Evolutionary conservation across 805 yeast genomes (phyloP), one percentile per base, ranked within the genome.

Genomic region (Torulaspora indica): DNA sequence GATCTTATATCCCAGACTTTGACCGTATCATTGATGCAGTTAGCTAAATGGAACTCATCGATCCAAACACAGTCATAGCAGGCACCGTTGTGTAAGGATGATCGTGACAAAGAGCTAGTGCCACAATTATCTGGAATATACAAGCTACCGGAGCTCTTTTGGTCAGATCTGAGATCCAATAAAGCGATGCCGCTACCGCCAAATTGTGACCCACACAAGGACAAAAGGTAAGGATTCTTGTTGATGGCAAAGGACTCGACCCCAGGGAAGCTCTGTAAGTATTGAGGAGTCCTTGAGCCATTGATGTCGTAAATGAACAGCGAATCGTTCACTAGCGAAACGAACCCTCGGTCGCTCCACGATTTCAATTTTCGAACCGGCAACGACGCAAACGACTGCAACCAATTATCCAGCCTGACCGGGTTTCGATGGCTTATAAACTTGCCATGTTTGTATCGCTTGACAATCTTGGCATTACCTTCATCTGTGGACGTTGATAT

Each of bases 271-370:
- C 51, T 43, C 38, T 61, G 53, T 25, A 62, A 33, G 36, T 49
- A 61, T 17, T 53, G 42, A 6, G 67, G 67, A 2, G 46, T 32
- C 24, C 47, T 55, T 13, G 81, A 71, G 57, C 82, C 68, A 51
- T 73, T 71, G 46, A 75, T 60, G 53, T 89, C 89, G 91, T 96
- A 89, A 39, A 82, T 64, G 58, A 85, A 89, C 10, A 90, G 52
- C 45, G 82, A 77, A 47, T 83, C 82, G 45, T 79, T 79, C 59
- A 83, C 85, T 5, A 80, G 60, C 0, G 95, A 71, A 23, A 84
- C 63, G 42, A 88, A 62, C 3, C 78, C 70, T 13, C 45, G 30
- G 14, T 46, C 40, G 15, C 43, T 35, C 55, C 56, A 53, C 3
- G 52, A 40, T 23, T 45, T 35, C 6, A 60, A 13, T 23, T 55